Conservation (phyloP, 176 grass and related monocot genomes). For the Oryza punctata region DNA sequence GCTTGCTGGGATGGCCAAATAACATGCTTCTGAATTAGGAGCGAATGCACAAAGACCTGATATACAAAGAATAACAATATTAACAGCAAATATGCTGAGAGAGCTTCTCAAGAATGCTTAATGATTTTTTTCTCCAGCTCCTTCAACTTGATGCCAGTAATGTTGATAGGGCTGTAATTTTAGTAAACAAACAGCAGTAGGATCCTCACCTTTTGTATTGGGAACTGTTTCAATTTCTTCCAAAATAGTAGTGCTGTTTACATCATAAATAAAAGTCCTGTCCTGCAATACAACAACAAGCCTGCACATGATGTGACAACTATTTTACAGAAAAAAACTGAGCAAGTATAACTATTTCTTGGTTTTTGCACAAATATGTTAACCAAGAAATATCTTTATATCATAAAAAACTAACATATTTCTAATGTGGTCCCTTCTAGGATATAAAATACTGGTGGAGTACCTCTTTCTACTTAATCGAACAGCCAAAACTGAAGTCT, state of each 20-base stretch:
- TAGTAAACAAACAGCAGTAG: not conserved
- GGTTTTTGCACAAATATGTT: not conserved
- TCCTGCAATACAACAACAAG: slow-evolving; percentile 95
- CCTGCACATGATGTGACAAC: slow-evolving; percentile 69
- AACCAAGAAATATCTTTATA: not conserved
- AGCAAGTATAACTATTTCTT: not conserved
- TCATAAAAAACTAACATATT: not conserved
- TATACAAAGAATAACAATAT: slow-evolving; percentile 24
- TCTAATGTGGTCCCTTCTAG: not conserved
- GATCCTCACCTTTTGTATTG: slow-evolving; percentile 78
- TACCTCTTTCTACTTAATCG: slow-evolving; percentile 84
- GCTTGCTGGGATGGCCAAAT: slow-evolving; percentile 89
- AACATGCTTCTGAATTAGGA: slow-evolving; percentile 77
- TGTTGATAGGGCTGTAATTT: not conserved
- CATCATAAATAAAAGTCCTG: slow-evolving; percentile 82
- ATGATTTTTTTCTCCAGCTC: not conserved
- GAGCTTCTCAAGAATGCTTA: not conserved
- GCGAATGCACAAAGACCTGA: slow-evolving; percentile 95
- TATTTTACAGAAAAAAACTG: slow-evolving; percentile 23
- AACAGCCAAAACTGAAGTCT: slow-evolving; percentile 84
- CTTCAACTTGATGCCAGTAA: not conserved
- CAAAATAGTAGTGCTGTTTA: slow-evolving; percentile 76
- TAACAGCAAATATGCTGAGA: slow-evolving; percentile 18
- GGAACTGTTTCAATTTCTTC: slow-evolving; percentile 89
- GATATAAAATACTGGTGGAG: not conserved